Conservation (phyloP, 2,329 filamentous ascomycete species). For the Mycogone perniciosa region DNA sequence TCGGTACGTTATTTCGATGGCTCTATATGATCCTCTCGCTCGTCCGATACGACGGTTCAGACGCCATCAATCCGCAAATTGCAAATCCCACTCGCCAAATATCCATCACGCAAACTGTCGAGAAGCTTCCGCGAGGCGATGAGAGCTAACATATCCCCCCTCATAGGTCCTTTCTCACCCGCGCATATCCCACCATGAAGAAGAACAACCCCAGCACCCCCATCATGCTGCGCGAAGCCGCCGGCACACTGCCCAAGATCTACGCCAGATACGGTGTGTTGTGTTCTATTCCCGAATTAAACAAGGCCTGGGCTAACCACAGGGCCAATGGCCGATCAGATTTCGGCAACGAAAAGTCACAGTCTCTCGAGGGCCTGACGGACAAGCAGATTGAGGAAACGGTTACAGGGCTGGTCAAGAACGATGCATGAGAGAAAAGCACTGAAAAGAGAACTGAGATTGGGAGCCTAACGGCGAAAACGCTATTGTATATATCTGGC, state of each 20-base stretch:
- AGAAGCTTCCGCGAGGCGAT: too few relatives aligned
- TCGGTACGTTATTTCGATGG: constrained; percentile 52
- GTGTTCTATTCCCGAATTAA: background rate
- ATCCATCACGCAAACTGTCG: background rate
- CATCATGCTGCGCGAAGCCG: constrained; percentile 90
- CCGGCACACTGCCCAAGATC: constrained; percentile 75
- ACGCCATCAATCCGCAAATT: too few relatives aligned
- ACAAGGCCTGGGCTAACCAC: background rate
- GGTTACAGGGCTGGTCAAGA: constrained; percentile 49
- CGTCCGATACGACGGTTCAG: background rate
- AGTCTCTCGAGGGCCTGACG: constrained; percentile 51
- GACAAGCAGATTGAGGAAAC: constrained; percentile 58
- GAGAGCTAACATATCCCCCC: constrained; percentile 14
- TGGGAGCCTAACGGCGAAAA: background rate
- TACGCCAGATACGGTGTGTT: constrained; percentile 82
- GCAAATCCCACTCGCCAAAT: too few relatives aligned
- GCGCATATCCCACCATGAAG: constrained; percentile 97
- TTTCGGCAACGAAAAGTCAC: constrained; percentile 50
- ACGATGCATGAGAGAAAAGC: background rate
- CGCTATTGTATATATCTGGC: constrained; percentile 1
- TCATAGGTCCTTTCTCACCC: constrained; percentile 75
- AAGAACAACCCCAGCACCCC: constrained; percentile 93
- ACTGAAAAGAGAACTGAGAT: background rate
- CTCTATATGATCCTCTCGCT: background rate
- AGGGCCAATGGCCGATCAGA: too few relatives aligned